Percentiles rank a stretch among this genome's conserved stretches.
Evolutionary conservation across 345 rosid species (phyloP).

Genomic region (Aegle marmelos): DNA sequence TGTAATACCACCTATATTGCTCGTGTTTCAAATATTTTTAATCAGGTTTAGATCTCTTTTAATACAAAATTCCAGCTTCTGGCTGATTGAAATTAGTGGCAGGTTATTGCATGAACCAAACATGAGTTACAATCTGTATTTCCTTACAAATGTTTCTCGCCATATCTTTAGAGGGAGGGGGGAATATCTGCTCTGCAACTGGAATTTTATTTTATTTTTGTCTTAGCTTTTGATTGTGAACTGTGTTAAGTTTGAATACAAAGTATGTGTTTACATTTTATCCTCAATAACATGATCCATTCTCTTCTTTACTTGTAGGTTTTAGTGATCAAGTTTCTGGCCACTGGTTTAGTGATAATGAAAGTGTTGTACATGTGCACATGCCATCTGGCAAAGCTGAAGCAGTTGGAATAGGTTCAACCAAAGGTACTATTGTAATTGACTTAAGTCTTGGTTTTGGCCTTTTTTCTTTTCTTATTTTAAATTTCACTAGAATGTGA

Average conservation of each 20-base stretch:
- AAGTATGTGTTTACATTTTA: neutral
- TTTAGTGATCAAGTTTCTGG: conserved; percentile 52
- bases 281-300: neutral
- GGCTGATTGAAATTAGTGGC: neutral
- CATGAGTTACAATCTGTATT: neutral
- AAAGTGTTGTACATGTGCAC: conserved; percentile 54
- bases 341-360: conserved; percentile 63
- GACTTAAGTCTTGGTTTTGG: conserved; percentile 4
- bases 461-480: neutral
- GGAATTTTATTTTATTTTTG: neutral
- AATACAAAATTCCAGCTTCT: neutral
- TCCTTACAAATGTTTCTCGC: neutral
- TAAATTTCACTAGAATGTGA: neutral
- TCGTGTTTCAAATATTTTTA: neutral
- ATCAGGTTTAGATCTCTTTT: neutral
- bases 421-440: conserved; percentile 47
- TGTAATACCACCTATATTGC: neutral
- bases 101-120: neutral
- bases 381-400: conserved; percentile 63
- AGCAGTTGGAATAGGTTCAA: conserved; percentile 65
- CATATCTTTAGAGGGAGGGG: neutral
- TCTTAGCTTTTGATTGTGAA: neutral
- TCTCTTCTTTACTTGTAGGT: conserved; percentile 35
- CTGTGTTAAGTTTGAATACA: neutral
- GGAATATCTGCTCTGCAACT: neutral